Percentiles rank a stretch among this genome's conserved stretches.
Evolutionary conservation across 2,329 filamentous ascomycete genomes (phyloP).

Genomic region (Blastomyces silverae): DNA sequence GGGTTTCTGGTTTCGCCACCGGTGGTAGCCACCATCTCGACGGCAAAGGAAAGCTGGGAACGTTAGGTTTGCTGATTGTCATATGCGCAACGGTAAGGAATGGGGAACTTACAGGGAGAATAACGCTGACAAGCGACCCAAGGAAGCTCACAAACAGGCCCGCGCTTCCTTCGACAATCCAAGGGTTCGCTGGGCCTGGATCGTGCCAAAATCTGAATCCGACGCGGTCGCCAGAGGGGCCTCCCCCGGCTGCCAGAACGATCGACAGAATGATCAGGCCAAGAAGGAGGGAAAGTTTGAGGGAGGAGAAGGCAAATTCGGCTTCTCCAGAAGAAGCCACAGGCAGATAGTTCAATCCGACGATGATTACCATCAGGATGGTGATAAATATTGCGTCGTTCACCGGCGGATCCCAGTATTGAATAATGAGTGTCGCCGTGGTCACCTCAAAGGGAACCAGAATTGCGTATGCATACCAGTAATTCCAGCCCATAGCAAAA

Average conservation of each 20-base stretch:
- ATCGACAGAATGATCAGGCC: constrained; percentile 48
- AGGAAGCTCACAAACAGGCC: constrained; percentile 51
- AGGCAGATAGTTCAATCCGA: constrained; percentile 22
- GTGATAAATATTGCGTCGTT: constrained; percentile 25
- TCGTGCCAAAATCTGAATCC: constrained; percentile 47
- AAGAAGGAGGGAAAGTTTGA: constrained; percentile 47
- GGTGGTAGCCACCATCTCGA: constrained; percentile 44
- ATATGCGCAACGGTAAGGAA: background rate
- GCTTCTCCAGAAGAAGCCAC: constrained; percentile 25
- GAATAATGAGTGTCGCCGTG: constrained; percentile 43
- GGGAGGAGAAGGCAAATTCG: constrained; percentile 44
- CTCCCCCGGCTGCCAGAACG: constrained; percentile 46
- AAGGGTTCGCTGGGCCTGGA: constrained; percentile 42
- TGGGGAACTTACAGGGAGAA: background rate
- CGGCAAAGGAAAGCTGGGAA: constrained; percentile 48
- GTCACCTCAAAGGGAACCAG: constrained; percentile 47
- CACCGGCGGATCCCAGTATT: constrained; percentile 33
- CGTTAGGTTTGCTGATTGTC: constrained; percentile 35
- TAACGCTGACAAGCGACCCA: constrained; percentile 24
- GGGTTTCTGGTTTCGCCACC: constrained; percentile 46
- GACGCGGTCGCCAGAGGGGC: constrained; percentile 40
- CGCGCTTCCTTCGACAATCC: constrained; percentile 29
- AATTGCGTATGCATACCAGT: constrained; percentile 48
- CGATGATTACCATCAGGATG: constrained; percentile 23
- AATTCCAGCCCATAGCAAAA: constrained; percentile 49